Evolutionary conservation across 2,329 filamentous ascomycete species (phyloP).

Genomic region (Neopestalotiopsis sp.): DNA sequence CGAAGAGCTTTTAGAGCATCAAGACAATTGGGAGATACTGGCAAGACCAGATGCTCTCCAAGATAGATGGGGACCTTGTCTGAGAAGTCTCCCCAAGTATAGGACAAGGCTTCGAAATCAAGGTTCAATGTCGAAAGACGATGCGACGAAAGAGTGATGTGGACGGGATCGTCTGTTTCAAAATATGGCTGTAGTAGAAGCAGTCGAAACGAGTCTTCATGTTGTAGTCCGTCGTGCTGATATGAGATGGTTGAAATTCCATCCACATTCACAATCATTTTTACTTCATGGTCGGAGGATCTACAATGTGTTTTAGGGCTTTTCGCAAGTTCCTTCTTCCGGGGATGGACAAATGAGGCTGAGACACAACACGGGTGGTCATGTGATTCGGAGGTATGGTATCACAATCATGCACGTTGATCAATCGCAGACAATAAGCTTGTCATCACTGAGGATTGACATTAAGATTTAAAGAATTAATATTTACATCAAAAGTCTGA

Average conservation of each 20-base stretch:
- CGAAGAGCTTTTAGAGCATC: background rate
- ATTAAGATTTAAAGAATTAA: slow-evolving; percentile 8
- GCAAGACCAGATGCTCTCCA: background rate
- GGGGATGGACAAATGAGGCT: too few species aligned
- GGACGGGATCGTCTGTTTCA: too few species aligned
- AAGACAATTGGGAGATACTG: background rate
- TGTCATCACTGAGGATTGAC: background rate
- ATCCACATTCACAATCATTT: background rate
- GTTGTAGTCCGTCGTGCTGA: background rate
- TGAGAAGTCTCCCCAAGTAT: background rate
- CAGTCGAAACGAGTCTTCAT: background rate
- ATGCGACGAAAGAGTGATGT: too few species aligned
- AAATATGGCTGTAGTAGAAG: background rate
- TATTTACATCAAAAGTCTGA: slow-evolving; percentile 6
- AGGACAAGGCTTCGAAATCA: background rate
- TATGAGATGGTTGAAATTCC: background rate
- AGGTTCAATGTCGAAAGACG: background rate
- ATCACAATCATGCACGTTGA: too few species aligned
- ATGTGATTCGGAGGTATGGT: too few species aligned
- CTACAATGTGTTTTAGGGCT: too few species aligned
- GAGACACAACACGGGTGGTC: too few species aligned
- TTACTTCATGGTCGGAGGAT: too few species aligned
- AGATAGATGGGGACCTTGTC: background rate
- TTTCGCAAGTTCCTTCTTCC: too few species aligned
- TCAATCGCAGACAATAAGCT: too few species aligned